Percentiles rank a stretch among this genome's conserved stretches.
phyloP scores from a whole-genome alignment of 139 green algal genomes.

The Chlorella sp. region DNA sequence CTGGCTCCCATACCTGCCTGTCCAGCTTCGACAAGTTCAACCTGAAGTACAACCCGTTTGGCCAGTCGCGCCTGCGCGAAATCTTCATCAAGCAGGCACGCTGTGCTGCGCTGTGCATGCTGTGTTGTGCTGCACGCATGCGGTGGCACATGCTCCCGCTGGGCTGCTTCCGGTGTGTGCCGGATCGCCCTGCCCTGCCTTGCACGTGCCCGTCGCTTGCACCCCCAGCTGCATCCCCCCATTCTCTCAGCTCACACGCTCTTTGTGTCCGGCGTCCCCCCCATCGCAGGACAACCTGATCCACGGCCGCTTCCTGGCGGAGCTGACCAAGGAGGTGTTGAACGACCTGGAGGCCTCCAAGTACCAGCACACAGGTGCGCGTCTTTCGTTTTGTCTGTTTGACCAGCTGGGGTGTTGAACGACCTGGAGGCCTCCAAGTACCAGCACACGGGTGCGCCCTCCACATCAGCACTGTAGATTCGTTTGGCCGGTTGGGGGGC shows the following conservation, averaged over 20 bases:
- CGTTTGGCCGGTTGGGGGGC: no score
- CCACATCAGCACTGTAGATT: no score
- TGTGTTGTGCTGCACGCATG: no score
- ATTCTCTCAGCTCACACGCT: no score
- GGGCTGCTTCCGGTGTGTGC: no score
- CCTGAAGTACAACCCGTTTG: conserved; percentile 99
- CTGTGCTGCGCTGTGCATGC: neutral
- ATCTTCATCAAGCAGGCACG: conserved; percentile 99
- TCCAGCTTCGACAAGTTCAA: conserved; percentile 92
- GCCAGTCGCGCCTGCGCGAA: conserved; percentile 95
- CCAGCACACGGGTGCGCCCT: conserved; percentile 91
- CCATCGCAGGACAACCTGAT: conserved; percentile 89
- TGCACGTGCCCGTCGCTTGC: no score
- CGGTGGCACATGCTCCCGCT: no score
- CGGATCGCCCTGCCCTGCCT: no score
- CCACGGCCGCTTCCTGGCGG: conserved; percentile 94
- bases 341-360: conserved; percentile 86
- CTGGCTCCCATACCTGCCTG: neutral
- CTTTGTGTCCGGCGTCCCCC: no score
- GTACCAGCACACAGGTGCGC: conserved; percentile 93
- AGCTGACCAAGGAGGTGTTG: conserved; percentile 96
- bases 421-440: conserved; percentile 92
- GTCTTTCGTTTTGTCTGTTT: neutral
- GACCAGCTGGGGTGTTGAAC: neutral
- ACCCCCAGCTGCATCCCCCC: no score